Percentiles rank a stretch among this genome's conserved stretches.
Evolutionary conservation across 192 early-diverging fungal genomes (phyloP).

Genomic region (Mortierella antarctica): DNA sequence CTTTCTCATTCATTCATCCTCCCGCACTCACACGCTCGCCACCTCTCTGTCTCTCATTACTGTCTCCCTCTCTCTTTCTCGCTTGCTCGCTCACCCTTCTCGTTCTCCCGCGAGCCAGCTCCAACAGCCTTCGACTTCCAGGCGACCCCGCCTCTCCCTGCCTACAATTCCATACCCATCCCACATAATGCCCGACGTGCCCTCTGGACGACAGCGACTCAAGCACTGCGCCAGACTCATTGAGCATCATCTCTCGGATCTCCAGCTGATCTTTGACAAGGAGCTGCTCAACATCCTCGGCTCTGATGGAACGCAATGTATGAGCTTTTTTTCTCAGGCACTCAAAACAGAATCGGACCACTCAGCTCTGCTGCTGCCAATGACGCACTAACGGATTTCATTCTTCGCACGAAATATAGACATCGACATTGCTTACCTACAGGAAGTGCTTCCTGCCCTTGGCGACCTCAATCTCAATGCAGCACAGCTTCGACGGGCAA

Average conservation of each 20-base stretch:
- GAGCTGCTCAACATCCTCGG: constrained; percentile 22
- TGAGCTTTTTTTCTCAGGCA: neutral
- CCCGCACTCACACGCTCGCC: neutral
- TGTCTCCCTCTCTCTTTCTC: neutral
- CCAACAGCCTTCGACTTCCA: neutral
- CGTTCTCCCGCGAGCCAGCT: neutral
- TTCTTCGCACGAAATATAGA: constrained; percentile 3
- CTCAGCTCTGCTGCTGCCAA: neutral
- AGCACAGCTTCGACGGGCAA: constrained; percentile 38
- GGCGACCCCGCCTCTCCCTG: neutral
- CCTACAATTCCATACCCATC: neutral
- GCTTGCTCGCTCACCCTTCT: neutral
- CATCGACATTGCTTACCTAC: constrained; percentile 11
- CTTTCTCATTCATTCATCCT: neutral
- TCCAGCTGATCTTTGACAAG: constrained; percentile 45
- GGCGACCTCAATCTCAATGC: constrained; percentile 6
- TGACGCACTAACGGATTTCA: neutral
- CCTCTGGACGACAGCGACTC: constrained; percentile 28
- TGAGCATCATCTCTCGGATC: constrained; percentile 36
- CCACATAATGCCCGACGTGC: constrained; percentile 18
- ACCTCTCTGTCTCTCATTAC: neutral
- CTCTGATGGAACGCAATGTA: constrained; percentile 36
- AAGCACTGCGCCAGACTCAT: constrained; percentile 34
- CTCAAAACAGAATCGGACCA: too few species aligned
- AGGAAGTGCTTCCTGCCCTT: constrained; percentile 11